Evolutionary conservation across 176 grass and related monocot species (phyloP).

Genomic region (Typha latifolia): DNA sequence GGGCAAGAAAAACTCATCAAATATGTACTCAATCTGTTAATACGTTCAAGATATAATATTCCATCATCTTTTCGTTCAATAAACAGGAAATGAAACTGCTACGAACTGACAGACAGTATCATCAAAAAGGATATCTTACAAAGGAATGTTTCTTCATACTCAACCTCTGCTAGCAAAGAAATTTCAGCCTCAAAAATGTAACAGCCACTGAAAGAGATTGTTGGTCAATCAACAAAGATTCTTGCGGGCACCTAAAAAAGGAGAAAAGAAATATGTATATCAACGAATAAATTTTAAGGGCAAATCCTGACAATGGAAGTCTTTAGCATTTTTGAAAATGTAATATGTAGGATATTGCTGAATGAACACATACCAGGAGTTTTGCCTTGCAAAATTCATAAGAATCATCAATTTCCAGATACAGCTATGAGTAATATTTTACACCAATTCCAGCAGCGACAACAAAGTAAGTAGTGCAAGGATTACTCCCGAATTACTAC

Average conservation of each 20-base stretch:
- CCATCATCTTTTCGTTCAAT: slow-evolving; percentile 9
- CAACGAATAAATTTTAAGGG: background rate
- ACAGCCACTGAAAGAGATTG: slow-evolving; percentile 3
- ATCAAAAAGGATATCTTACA: slow-evolving; percentile 42
- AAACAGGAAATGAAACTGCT: slow-evolving; percentile 1
- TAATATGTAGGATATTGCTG: too few relatives aligned
- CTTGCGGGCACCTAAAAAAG: background rate
- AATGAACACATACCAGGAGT: background rate
- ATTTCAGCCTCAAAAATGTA: slow-evolving; percentile 16
- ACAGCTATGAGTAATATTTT: background rate
- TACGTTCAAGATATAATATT: slow-evolving; percentile 2
- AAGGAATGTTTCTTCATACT: slow-evolving; percentile 14
- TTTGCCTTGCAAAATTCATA: slow-evolving; percentile 1
- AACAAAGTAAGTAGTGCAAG: background rate
- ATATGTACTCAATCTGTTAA: background rate
- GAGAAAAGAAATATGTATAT: background rate
- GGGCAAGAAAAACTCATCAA: background rate
- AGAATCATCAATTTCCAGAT: background rate
- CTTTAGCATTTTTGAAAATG: background rate
- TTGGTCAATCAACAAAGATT: slow-evolving; percentile 10
- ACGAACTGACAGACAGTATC: slow-evolving; percentile 10
- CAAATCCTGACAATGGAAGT: background rate
- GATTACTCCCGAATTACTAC: slow-evolving; percentile 10
- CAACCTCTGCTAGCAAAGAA: slow-evolving; percentile 17
- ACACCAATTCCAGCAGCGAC: slow-evolving; percentile 15